These are phyloP conservation scores for Brachypodium distachyon DNA, from an alignment of 202 grass and related monocot genomes.

Conservation along the genomic window DNA sequence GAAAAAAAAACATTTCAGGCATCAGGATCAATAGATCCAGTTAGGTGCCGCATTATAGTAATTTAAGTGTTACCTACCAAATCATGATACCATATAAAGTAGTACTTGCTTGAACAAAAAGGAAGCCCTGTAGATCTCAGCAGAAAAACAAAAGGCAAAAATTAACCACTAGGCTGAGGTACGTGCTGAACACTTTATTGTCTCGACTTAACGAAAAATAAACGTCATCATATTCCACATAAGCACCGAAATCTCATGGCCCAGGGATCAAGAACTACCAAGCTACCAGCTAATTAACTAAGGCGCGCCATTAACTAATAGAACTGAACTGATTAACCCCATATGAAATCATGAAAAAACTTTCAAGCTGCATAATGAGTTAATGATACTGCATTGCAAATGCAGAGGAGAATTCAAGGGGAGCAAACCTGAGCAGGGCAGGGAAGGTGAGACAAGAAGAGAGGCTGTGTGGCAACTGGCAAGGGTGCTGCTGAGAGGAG, in stretches of 20 bases:
- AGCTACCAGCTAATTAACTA: not conserved
- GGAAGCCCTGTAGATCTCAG: not conserved
- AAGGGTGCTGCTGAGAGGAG: conserved; percentile 6
- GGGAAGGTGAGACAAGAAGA: not conserved
- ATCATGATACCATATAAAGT: conserved; percentile 14
- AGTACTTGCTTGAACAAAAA: conserved; percentile 21
- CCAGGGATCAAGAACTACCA: not conserved
- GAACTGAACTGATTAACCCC: not conserved
- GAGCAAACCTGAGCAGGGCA: conserved; percentile 36
- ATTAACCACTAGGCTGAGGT: not conserved
- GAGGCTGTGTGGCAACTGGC: conserved; percentile 14
- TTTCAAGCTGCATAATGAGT: not conserved
- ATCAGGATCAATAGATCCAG: conserved; percentile 4
- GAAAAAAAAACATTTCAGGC: not conserved
- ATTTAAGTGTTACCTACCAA: conserved; percentile 13
- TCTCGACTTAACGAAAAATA: conserved; percentile 28
- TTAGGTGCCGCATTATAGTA: not conserved
- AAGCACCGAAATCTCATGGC: not conserved
- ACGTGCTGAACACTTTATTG: not conserved
- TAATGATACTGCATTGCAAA: not conserved
- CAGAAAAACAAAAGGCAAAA: not conserved
- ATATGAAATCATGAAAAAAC: not conserved
- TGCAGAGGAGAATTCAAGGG: not conserved
- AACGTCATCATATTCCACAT: not conserved
- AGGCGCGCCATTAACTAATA: not conserved